Evolutionary conservation across 139 green algal genomes (phyloP), one percentile per base, ranked within the genome.

Genomic region (Edaphochlamys debaryana): DNA sequence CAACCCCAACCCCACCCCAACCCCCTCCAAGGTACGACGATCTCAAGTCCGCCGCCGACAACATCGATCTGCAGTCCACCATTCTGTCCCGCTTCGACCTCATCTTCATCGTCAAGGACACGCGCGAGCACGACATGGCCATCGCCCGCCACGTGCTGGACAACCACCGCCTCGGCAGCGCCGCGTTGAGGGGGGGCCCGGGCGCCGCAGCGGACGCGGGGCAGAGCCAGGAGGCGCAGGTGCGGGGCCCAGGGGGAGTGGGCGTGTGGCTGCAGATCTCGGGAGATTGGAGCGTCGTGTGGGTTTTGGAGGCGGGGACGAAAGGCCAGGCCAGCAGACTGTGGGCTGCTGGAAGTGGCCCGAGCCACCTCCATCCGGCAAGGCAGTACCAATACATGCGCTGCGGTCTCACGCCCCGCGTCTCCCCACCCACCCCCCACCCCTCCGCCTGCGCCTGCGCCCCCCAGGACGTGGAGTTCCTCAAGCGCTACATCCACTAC

Each of bases 81-180:
- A 99, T 99, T 80, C 87, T 99, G 75, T 99, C 96, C 20, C 95
- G 97, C 67, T 99, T 99, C 87, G 97, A 99, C 91, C 91, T 99
- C 75, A 99, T 99, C 90, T 99, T 99, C 94, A 99, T 99, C 75
- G 97, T 99, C 60, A 96, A 97, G 88, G 97, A 99, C 86, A 91
- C 95, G 29, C 80, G 88, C 13, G 96, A 98, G 87, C 85, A 89
- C 62, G 79, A 85, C 76, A 98, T 99, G 69, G 91, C 91, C n/a
- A 89, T 89, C 38, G 85, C 85, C 4, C 77, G 80, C 9, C 94
- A 97, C 79, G 93, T 97, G 67, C 85, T 97, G 87, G 89, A 92
- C 27, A 93, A 96, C 82, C 94, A 97, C 78, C 54, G 87, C 2
- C 54, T 63, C 37, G 85, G 85, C 34, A 71, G 37, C 0, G 52